phyloP scores from a whole-genome alignment of 2,329 filamentous ascomycete genomes.

The Didymella pomorum region DNA sequence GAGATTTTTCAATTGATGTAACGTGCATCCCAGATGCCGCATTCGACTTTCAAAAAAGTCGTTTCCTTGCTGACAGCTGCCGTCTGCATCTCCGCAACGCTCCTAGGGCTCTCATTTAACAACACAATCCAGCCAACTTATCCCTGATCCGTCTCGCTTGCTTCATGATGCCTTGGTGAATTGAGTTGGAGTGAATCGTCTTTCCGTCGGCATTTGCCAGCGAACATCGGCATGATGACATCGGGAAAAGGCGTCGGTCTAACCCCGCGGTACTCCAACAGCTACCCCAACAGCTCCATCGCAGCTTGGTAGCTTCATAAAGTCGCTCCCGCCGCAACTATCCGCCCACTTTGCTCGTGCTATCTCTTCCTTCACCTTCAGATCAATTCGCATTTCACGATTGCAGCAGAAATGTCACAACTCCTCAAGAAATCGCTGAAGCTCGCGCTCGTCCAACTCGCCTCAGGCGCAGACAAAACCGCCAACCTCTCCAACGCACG shows the following conservation, averaged over 20 bases:
- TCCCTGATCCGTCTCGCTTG: neutral
- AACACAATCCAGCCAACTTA: neutral
- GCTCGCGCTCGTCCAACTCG: slow-evolving; percentile 59
- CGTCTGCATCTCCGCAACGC: too few species aligned
- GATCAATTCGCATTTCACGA: too few species aligned
- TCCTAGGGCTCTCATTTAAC: too few species aligned
- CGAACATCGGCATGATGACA: slow-evolving; percentile 14
- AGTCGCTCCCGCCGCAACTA: neutral
- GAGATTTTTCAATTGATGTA: neutral
- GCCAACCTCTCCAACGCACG: slow-evolving; percentile 84
- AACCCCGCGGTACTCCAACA: slow-evolving; percentile 15
- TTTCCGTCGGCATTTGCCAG: slow-evolving; percentile 12
- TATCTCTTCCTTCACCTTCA: too few species aligned
- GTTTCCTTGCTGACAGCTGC: neutral
- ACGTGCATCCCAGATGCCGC: neutral
- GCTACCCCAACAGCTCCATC: slow-evolving; percentile 17
- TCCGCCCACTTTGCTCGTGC: neutral
- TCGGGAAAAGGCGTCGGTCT: slow-evolving; percentile 5
- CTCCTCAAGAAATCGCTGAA: slow-evolving; percentile 50
- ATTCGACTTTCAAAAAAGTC: neutral
- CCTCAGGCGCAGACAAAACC: slow-evolving; percentile 73
- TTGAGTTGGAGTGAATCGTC: neutral
- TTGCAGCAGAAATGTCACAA: slow-evolving; percentile 29
- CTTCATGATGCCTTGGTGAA: neutral
- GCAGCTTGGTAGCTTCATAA: slow-evolving; percentile 9